Percentiles rank a stretch among this genome's conserved stretches.
Evolutionary conservation across 2,329 filamentous ascomycete species (phyloP).

Genomic region (Colletotrichum liriopes): DNA sequence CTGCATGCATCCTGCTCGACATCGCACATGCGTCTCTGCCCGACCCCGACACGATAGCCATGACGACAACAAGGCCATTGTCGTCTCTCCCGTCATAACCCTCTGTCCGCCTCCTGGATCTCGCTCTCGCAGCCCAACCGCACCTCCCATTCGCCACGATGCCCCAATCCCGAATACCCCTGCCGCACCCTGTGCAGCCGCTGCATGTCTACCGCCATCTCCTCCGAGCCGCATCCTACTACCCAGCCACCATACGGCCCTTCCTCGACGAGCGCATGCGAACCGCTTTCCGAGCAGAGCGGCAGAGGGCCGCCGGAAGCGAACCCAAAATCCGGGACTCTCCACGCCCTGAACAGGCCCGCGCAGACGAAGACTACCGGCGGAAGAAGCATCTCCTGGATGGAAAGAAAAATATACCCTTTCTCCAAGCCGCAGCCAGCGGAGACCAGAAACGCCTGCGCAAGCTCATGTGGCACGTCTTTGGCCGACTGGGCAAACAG

Average conservation of each 20-base stretch:
- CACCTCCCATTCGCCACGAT: conserved; percentile 5
- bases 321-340: conserved; percentile 59
- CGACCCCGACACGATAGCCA: conserved; percentile 7
- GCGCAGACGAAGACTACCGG: conserved; percentile 24
- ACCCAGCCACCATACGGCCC: conserved; percentile 66
- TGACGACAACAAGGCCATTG: conserved; percentile 8
- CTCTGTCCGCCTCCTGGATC: not conserved
- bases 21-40: conserved; percentile 37
- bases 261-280: conserved; percentile 61
- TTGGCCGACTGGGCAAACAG: conserved; percentile 68
- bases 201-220: conserved; percentile 71
- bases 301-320: conserved; percentile 45
- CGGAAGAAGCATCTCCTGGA: conserved; percentile 28
- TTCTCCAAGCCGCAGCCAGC: conserved; percentile 67
- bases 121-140: not conserved
- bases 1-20: conserved; percentile 41
- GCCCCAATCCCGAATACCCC: conserved; percentile 46
- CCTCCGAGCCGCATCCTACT: conserved; percentile 73
- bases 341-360: conserved; percentile 53
- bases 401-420: conserved; percentile 53
- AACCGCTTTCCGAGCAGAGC: conserved; percentile 58
- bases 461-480: conserved; percentile 63
- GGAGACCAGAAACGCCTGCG: conserved; percentile 65
- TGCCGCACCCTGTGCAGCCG: conserved; percentile 52
- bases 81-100: not conserved